Evolutionary conservation across 148 eudicot genomes (phyloP).

Genomic region (Heliamphora exappendiculata): DNA sequence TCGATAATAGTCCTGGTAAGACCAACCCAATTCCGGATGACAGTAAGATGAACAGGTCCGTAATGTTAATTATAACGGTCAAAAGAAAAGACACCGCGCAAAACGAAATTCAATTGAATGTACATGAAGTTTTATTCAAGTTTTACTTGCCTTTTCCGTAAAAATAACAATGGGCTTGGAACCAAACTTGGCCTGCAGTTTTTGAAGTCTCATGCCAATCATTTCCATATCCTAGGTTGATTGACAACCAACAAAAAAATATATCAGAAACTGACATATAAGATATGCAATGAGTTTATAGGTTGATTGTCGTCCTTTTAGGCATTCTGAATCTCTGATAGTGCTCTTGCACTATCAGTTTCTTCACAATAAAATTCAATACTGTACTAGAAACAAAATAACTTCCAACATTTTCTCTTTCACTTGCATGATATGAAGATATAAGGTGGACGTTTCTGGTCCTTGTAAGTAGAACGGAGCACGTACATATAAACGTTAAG

Average conservation of each 20-base stretch:
- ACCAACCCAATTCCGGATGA: background rate
- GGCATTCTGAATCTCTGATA: too few relatives aligned
- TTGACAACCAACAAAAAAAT: constrained; percentile 11
- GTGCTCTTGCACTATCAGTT: too few relatives aligned
- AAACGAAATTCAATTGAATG: background rate
- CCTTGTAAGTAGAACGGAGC: background rate
- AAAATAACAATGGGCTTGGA: constrained; percentile 50
- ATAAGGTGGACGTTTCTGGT: background rate
- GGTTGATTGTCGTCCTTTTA: too few relatives aligned
- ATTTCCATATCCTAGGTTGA: constrained; percentile 45
- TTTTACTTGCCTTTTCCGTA: constrained; percentile 77
- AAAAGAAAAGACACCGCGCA: background rate
- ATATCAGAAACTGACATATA: constrained; percentile 7
- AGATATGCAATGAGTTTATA: too few relatives aligned
- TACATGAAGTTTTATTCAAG: background rate
- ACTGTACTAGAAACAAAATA: background rate
- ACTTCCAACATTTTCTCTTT: background rate
- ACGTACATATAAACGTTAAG: background rate
- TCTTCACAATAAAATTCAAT: too few relatives aligned
- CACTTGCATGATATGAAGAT: background rate
- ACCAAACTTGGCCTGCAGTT: constrained; percentile 37
- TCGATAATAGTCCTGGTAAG: constrained; percentile 78
- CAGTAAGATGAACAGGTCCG: background rate
- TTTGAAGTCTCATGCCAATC: constrained; percentile 44
- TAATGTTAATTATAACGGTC: background rate